Base-by-base conservation (phyloP, 768 basidiomycete species). In the Suillus plorans region DNA sequence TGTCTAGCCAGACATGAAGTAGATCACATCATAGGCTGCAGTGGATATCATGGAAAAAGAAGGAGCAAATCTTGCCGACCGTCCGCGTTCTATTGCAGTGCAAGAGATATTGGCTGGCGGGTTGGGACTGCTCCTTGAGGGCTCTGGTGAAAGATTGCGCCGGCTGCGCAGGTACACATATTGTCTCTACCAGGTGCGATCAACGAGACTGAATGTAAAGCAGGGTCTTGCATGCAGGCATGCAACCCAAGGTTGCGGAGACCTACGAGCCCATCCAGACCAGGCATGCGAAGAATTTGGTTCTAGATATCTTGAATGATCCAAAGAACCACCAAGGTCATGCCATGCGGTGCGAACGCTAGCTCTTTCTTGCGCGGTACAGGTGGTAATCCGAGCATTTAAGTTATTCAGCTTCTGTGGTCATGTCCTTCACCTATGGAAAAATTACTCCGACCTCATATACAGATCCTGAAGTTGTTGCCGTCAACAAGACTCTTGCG, bases 1-100 rank as follows among this genome's bases (percentile, higher is more conserved):
- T 31, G 20, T 64, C n/a, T 18, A 52, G 37, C 37, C n/a, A 18
- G 36, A 25, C 22, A 12, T 39, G 16, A 57, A n/a, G 4, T 39
- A 5, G 2, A 3, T 20, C 12, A 20, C 39, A 14, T 69, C 79
- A 55, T 76, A 86, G 71, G 78, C 78, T 7, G 80, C 76, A 0
- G 66, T 74, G 36, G 80, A 81, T 14, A 79, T 81, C 56, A 73
- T 81, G 74, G 75, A 77, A 62, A 81, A 79, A 62, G 73, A 79
- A 47, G 78, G 79, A 0, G 72, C 70, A 0, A 69, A 70, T n/a
- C 64, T 78, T 2, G 71, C 69, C 0, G 80, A 80, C 62, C 66
- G 80, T 3, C 80, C 80, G 5, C 74, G 76, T 25, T 69, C 61
- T 3, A 70, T 81, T 36, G 74, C 80, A 8, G 78, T 73, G 3